Evolutionary conservation across 2,329 filamentous ascomycete species (phyloP).

Genomic region (Curvularia lunata): DNA sequence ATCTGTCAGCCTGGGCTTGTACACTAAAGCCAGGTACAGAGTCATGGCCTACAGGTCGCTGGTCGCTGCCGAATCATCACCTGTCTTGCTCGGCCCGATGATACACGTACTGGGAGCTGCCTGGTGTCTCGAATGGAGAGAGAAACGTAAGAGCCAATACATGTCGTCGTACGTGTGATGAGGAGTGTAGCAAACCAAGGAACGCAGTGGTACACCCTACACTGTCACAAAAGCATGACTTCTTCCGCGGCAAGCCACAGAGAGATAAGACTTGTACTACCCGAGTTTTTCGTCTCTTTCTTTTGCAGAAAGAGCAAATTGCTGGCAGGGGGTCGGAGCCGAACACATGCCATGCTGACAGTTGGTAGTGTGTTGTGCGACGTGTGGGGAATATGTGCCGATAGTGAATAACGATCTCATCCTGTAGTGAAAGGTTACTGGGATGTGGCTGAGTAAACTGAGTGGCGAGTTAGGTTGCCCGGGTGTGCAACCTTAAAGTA

Average conservation of each 20-base stretch:
- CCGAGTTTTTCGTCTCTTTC: constrained; percentile 2
- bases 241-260: constrained; percentile 17
- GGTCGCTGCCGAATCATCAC: constrained; percentile 5
- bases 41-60: constrained; percentile 8
- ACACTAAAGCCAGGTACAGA: constrained; percentile 3
- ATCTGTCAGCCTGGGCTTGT: too few relatives aligned
- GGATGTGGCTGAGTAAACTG: constrained; percentile 19
- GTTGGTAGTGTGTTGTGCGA: constrained; percentile 34
- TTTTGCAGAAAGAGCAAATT: constrained; percentile 21
- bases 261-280: constrained; percentile 12
- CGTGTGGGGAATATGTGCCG: constrained; percentile 35
- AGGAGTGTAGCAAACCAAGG: constrained; percentile 12
- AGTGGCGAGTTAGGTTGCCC: constrained; percentile 13
- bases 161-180: constrained; percentile 13
- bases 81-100: constrained; percentile 13
- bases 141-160: neutral
- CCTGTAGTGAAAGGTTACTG: constrained; percentile 29
- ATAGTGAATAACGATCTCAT: constrained; percentile 20
- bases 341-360: constrained; percentile 34
- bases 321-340: constrained; percentile 14
- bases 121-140: constrained; percentile 6
- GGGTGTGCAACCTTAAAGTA: constrained; percentile 17
- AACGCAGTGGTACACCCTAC: constrained; percentile 18
- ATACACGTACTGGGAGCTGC: constrained; percentile 18
- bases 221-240: constrained; percentile 5